These are phyloP conservation scores for Pseudozyma sp. DNA, from an alignment of 1,284 basidiomycete genomes.

Conservation along the genomic window DNA sequence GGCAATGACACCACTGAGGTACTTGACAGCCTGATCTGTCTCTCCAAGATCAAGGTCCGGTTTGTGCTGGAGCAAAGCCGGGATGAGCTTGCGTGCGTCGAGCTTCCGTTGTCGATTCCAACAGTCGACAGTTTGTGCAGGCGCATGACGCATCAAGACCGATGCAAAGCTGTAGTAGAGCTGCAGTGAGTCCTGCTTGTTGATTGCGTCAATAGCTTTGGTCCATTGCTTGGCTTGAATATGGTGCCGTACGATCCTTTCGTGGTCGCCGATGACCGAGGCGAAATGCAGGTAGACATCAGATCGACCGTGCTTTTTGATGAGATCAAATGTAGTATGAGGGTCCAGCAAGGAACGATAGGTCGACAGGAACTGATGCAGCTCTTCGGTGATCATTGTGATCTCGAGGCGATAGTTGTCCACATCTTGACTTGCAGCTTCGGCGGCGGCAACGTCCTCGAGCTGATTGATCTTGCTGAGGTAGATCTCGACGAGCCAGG, in stretches of 20 bases:
- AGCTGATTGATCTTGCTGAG: conserved; percentile 95
- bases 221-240: conserved; percentile 90
- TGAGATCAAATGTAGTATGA: conserved; percentile 88
- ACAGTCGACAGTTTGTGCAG: conserved; percentile 88
- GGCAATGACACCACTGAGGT: conserved; percentile 81
- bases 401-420: conserved; percentile 86
- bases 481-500: conserved; percentile 98
- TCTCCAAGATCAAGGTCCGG: conserved; percentile 63
- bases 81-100: conserved; percentile 86
- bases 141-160: conserved; percentile 84
- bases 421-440: conserved; percentile 84
- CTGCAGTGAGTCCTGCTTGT: conserved; percentile 79
- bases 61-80: conserved; percentile 85
- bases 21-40: conserved; percentile 85
- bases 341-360: conserved; percentile 82
- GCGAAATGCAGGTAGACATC: conserved; percentile 94
- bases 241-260: conserved; percentile 91
- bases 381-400: conserved; percentile 88
- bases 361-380: conserved; percentile 87
- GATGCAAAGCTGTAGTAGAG: conserved; percentile 93
- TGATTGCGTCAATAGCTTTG: conserved; percentile 88
- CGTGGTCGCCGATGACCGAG: conserved; percentile 81
- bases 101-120: conserved; percentile 86
- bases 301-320: conserved; percentile 89
- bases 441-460: conserved; percentile 82